A percentile compares a stretch with the other conserved stretches of the same genome.
Evolutionary conservation across 495 filamentous ascomycete species (phyloP).

Genomic region (Aspergillus funiculosus): DNA sequence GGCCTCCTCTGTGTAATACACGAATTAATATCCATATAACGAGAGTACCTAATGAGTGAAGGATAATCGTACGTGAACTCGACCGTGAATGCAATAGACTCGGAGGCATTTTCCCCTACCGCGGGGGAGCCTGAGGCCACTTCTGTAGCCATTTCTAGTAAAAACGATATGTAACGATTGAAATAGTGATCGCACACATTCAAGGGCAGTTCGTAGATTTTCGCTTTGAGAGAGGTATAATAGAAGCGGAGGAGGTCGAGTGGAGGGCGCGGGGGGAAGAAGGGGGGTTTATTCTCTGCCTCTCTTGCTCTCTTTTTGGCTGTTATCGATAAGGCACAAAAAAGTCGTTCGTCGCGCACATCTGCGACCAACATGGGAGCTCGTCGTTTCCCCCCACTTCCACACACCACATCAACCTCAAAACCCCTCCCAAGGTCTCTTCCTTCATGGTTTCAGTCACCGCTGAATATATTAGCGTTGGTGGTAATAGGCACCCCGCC

Average conservation of each 20-base stretch:
- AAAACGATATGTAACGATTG: too few relatives aligned
- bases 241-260: background rate
- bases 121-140: constrained; percentile 11
- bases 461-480: constrained; percentile 68
- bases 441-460: constrained; percentile 40
- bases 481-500: constrained; percentile 83
- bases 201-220: background rate
- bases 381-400: background rate
- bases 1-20: constrained; percentile 61
- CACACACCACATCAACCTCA: background rate
- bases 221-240: background rate
- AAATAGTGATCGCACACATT: too few relatives aligned
- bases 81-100: constrained; percentile 51
- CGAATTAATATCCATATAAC: constrained; percentile 14
- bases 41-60: background rate
- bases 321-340: constrained; percentile 46
- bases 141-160: background rate
- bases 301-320: constrained; percentile 19
- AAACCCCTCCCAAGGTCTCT: background rate
- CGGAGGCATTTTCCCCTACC: constrained; percentile 6
- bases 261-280: background rate
- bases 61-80: constrained; percentile 64
- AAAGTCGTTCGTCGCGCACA: constrained; percentile 22
- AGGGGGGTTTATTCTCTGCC: constrained; percentile 8
- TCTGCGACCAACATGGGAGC: background rate